Percentiles rank a stretch among this genome's conserved stretches.
Conservation (phyloP, 148 eudicot genomes). For the Vaccinium vitisidaea region DNA sequence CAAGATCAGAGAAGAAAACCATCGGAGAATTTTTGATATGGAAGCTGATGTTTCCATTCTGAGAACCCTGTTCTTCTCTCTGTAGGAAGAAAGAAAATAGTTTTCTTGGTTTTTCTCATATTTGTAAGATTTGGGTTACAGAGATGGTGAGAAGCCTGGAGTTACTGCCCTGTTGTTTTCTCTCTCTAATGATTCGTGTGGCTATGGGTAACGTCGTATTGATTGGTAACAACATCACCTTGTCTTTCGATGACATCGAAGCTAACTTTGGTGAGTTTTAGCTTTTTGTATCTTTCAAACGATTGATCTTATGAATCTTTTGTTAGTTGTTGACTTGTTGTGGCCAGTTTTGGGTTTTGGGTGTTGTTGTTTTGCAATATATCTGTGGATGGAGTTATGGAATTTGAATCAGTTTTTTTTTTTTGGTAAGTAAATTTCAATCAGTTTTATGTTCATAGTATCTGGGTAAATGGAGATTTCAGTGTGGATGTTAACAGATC, state of each 20-base stretch:
- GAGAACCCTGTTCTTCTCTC: not conserved
- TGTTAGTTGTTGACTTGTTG: not conserved
- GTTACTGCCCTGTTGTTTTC: slow-evolving; percentile 29
- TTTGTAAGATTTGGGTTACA: not conserved
- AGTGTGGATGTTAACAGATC: not conserved
- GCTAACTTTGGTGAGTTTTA: slow-evolving; percentile 74
- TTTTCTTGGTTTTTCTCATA: not conserved
- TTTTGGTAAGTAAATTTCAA: too few species aligned
- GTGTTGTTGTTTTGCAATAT: not conserved
- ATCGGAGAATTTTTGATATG: not conserved
- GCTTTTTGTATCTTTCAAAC: not conserved
- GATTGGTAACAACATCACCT: slow-evolving; percentile 48
- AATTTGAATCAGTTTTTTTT: not conserved
- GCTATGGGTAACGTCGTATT: slow-evolving; percentile 53
- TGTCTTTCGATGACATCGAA: slow-evolving; percentile 70
- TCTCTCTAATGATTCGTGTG: slow-evolving; percentile 29
- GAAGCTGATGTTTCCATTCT: slow-evolving; percentile 5
- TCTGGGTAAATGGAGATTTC: not conserved
- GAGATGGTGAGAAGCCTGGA: slow-evolving; percentile 24
- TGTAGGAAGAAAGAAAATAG: not conserved
- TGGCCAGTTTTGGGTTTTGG: not conserved
- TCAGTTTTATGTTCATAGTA: not conserved
- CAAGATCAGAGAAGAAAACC: not conserved
- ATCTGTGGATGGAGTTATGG: not conserved
- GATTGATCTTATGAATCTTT: not conserved